Percentiles rank a stretch among this genome's conserved stretches.
Evolutionary conservation across 2,329 filamentous ascomycete species (phyloP).

Genomic region (Ceratocystis colombiana): DNA sequence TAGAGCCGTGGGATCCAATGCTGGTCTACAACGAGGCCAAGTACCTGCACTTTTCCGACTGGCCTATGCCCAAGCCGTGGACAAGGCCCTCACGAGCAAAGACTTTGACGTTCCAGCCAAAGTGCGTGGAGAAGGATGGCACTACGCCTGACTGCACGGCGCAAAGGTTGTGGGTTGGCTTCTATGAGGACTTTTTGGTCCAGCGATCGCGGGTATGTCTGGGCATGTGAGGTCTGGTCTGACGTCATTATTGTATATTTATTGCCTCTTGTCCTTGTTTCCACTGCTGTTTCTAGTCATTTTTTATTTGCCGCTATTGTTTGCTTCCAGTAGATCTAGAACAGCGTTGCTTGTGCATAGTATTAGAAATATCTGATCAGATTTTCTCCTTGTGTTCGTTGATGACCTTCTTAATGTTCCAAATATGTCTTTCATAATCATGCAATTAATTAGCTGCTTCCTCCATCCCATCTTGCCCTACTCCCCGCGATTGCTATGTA

Average conservation of each 20-base stretch:
- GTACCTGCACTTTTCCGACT: constrained; percentile 61
- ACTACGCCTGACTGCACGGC: constrained; percentile 38
- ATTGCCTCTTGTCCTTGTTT: background rate
- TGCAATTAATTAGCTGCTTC: constrained; percentile 13
- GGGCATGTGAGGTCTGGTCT: background rate
- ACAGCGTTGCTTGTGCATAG: background rate
- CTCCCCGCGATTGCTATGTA: too few relatives aligned
- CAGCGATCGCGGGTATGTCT: constrained; percentile 15
- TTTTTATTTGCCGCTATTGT: background rate
- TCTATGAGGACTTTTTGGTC: constrained; percentile 43
- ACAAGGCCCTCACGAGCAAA: constrained; percentile 27
- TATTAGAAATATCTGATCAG: background rate
- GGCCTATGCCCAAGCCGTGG: constrained; percentile 56
- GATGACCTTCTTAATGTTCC: constrained; percentile 19
- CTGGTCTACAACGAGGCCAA: constrained; percentile 49
- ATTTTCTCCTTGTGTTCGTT: background rate
- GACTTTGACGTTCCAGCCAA: constrained; percentile 26
- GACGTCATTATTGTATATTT: background rate
- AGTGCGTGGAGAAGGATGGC: constrained; percentile 38
- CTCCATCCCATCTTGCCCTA: too few relatives aligned
- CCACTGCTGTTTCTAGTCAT: background rate
- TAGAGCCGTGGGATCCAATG: constrained; percentile 44
- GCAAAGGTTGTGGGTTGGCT: constrained; percentile 27
- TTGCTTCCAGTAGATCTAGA: too few relatives aligned
- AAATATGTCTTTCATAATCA: constrained; percentile 1